Evolutionary conservation across 345 rosid genomes (phyloP), one percentile per base, ranked within the genome.

Genomic region (Eucalyptus marginata): DNA sequence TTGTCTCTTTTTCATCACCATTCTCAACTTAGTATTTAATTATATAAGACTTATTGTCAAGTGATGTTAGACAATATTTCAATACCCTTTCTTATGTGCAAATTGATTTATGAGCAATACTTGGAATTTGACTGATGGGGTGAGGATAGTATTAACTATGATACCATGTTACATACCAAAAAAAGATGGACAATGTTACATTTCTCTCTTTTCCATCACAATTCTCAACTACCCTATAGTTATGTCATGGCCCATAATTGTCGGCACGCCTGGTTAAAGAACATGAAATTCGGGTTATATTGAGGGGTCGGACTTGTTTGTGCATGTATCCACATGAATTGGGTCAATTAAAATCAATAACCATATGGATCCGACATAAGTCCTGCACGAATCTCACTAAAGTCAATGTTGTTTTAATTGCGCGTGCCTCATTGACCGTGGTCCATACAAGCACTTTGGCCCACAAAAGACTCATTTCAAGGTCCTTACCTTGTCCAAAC

Each of bases 121-220:
- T 27, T 59, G 15, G 7, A 59, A 59, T 59, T 59, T 27, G 66
- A 59, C 4, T 59, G 0, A 59, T 0, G 16, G 0, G 31, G 31
- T 25, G n/a, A 27, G n/a, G 0, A 59, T 59, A 3, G 31, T 4
- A 59, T 12, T 27, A 1, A 27, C 31, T 59, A 2, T 0, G 0
- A 59, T 33, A 16, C 18, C 43, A 33, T 17, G 0, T 68, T 33
- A 17, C 0, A 16, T 31, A 33, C 44, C 79, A 5, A 31, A 16
- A 66, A 68, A 18, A 0, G 44, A 9, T 33, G 13, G 44, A 68
- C 25, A 33, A 0, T 17, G 2, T 68, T 17, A 68, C 0, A 1
- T 33, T 68, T 68, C 43, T 68, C 7, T 33, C 80, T 17, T 33
- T 68, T 68, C 18, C 80, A 33, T 68, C 80, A 68, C 24, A 10